Base-by-base conservation (phyloP, 2,329 filamentous ascomycete genomes). In the Diplodia seriata region DNA sequence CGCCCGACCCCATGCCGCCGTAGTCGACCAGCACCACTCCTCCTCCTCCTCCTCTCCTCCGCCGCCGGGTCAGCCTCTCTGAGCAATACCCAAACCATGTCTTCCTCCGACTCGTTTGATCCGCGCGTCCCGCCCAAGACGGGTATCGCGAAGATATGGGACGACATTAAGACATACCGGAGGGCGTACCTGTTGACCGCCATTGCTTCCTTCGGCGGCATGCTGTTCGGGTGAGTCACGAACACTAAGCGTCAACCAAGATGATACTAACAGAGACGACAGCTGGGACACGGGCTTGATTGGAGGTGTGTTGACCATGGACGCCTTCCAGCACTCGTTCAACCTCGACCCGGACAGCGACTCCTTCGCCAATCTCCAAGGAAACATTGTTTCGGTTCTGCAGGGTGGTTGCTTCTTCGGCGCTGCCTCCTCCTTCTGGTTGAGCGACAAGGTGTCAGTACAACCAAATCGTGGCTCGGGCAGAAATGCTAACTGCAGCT, bases 391-490 rank as follows among this genome's bases (percentile, higher is more conserved):
- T 0, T 81, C 79, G 6, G 79, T 81, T 0, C 75, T 82, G 2
- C 80, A 82, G 69, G 79, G 79, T 1, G 80, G 80, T 18, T 82
- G 80, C 69, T 82, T 82, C 70, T 81, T 82, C 65, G 80, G 80
- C n/a, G 80, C 80, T 0, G 71, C 80, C 64, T 73, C 78, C 1
- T 79, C 76, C 6, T 82, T 82, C 71, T 82, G 80, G 68, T 70
- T 81, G 55, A 78, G 76, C 59, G 78, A 82, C 61, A 80, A 75
- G 2, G 79, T 80, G 72, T 72, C 69, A 68, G 71, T 62, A 23
- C 31, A 38, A 4, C 8, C 36, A 38, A 12, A 29, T 7, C 26
- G 26, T 33, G 18, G 3, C 49, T 31, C 26, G 2, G 29, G 18
- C 6, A 14, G 31, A 54, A 8, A 40, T 1, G 66, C 66, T 68